Evolutionary conservation across 2,329 filamentous ascomycete species (phyloP), one percentile per base, ranked within the genome.

Genomic region (Akanthomyces uredinophilus): DNA sequence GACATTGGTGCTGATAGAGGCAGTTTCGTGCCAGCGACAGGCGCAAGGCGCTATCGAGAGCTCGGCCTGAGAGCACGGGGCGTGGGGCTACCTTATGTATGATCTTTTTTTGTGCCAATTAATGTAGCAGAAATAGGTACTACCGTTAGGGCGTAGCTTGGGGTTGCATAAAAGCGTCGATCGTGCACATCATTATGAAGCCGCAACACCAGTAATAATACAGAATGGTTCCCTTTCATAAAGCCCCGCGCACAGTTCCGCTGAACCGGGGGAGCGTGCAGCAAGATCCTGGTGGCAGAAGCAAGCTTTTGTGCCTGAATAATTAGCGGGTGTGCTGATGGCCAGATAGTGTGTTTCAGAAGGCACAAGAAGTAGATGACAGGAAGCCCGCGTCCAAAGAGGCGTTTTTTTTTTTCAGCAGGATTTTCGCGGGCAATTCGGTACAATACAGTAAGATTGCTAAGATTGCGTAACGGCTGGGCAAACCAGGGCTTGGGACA

Each of bases 301-400:
- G 41, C 27, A 51, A 51, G 57, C 37, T 60, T 52, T 43, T 59
- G 56, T 59, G 47, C 56, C 56, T 50, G 56, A 43, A 51, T 49
- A 22, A 57, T 35, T 14, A 39, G 37, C 37, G 46, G 46, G 20
- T 13, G 10, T 18, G 29, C 39, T 24, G 18, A 13, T 5, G 20
- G 44, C 22, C 13, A 14, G 2, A 27, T 60, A 60, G 57, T 37
- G 49, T 49, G 57, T 60, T 60, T 60, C 57, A 60, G 49, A 60
- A 53, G 24, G 49, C 39, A 27, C 47, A 60, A 27, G n/a, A 53
- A 37, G 35, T 44, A 44, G 27, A 44, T 35, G 24, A 39, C 37
- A 44, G 53, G 39, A 11, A 24, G 24, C 11, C 16, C 37, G 55
- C 52, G 14, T 41, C 50, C 5, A 13, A 22, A 52, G 49, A 35